Percentiles rank a stretch among this genome's conserved stretches.
phyloP scores from a whole-genome alignment of 306 rosid species.

The Clitoria ternatea region DNA sequence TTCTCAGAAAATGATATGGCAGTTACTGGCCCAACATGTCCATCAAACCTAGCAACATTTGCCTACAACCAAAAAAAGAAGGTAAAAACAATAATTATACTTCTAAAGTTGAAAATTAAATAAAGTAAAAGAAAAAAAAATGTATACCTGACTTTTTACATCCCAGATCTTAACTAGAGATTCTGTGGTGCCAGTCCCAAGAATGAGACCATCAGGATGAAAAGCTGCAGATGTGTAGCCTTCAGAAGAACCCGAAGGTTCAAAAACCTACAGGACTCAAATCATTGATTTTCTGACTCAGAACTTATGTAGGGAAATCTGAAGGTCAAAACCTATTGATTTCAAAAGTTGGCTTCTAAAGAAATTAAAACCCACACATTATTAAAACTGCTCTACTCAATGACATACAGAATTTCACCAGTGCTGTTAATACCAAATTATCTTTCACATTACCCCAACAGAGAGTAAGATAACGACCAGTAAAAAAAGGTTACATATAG shows the following conservation, averaged over 20 bases:
- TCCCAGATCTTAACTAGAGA: constrained; percentile 96
- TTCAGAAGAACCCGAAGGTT: constrained; percentile 55
- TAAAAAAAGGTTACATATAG: neutral
- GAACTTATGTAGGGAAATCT: neutral
- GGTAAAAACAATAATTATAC: constrained; percentile 8
- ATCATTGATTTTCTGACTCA: constrained; percentile 12
- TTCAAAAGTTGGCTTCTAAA: neutral
- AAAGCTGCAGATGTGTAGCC: constrained; percentile 98
- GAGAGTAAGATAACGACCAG: neutral
- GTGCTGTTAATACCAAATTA: neutral
- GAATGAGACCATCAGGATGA: constrained; percentile 99
- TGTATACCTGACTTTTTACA: constrained; percentile 91
- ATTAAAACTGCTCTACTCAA: neutral
- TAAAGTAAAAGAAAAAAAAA: neutral
- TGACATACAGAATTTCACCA: neutral
- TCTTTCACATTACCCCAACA: neutral
- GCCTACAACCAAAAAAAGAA: constrained; percentile 46
- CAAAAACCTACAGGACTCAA: constrained; percentile 61
- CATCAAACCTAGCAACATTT: constrained; percentile 89
- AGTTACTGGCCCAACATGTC: constrained; percentile 86
- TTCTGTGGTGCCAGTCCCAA: constrained; percentile 95
- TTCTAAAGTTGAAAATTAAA: neutral
- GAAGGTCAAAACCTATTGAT: neutral
- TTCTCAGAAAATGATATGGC: constrained; percentile 94
- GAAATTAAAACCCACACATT: neutral